Conservation (phyloP, 139 green algal genomes). For the Spirogloea muscicola region DNA sequence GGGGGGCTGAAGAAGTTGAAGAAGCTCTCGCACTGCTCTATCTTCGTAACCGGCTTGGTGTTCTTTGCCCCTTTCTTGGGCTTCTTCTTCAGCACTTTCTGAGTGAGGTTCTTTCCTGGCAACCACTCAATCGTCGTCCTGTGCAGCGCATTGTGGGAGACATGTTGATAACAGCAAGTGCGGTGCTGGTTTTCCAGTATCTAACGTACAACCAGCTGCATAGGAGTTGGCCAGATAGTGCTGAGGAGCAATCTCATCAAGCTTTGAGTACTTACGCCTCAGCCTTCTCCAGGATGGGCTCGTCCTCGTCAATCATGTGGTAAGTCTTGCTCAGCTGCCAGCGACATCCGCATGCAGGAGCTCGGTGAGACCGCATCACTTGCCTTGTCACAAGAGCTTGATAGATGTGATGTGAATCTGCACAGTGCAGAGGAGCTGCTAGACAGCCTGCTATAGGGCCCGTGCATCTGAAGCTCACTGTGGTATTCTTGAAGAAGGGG, state of each 20-base stretch:
- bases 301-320: constrained; percentile 76
- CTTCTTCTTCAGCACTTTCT: constrained; percentile 97
- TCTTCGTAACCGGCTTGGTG: constrained; percentile 84
- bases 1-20: constrained; percentile 95
- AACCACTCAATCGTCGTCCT: constrained; percentile 82
- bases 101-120: constrained; percentile 81
- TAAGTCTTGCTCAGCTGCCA: constrained; percentile 73
- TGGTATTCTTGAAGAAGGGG: constrained; percentile 71
- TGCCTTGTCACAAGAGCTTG: too few species aligned
- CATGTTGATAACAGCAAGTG: too few species aligned
- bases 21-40: constrained; percentile 77
- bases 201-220: too few species aligned
- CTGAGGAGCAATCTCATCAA: too few species aligned
- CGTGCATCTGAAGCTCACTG: too few species aligned
- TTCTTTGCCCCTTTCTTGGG: constrained; percentile 69
- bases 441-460: too few species aligned
- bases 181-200: too few species aligned
- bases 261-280: constrained; percentile 54
- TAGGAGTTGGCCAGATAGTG: too few species aligned
- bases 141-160: constrained; percentile 64
- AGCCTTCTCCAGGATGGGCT: constrained; percentile 73
- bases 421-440: too few species aligned
- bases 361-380: too few species aligned
- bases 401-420: too few species aligned
- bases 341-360: too few species aligned